Evolutionary conservation across 2,329 filamentous ascomycete genomes (phyloP).

Genomic region (Chaetothyriales sp.): DNA sequence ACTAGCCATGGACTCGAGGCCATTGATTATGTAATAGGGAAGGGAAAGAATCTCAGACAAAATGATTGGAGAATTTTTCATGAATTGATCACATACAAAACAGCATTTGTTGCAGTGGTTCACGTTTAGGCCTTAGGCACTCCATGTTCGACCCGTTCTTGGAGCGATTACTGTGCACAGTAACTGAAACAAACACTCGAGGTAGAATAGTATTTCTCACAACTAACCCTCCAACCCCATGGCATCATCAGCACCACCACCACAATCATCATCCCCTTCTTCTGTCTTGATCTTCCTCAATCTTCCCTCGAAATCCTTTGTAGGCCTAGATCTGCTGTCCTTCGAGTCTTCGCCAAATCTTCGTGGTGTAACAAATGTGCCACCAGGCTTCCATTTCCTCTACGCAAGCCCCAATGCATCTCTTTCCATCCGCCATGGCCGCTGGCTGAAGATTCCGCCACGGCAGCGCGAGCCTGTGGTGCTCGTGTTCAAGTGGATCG

Average conservation of each 20-base stretch:
- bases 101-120: too few relatives aligned
- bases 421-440: constrained; percentile 45
- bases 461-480: constrained; percentile 8
- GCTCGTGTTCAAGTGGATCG: constrained; percentile 42
- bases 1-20: too few relatives aligned
- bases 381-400: constrained; percentile 44
- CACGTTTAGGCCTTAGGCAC: too few relatives aligned
- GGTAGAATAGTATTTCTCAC: not conserved
- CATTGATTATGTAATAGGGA: too few relatives aligned
- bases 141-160: too few relatives aligned
- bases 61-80: too few relatives aligned
- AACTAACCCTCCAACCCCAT: constrained; percentile 4
- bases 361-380: constrained; percentile 44
- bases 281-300: constrained; percentile 28
- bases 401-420: constrained; percentile 44
- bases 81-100: too few relatives aligned
- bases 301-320: constrained; percentile 33
- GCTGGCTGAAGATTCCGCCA: constrained; percentile 31
- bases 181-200: too few relatives aligned
- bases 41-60: too few relatives aligned
- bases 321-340: constrained; percentile 41
- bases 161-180: too few relatives aligned
- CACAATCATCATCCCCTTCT: too few relatives aligned
- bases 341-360: constrained; percentile 49
- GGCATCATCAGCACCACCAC: too few relatives aligned